Percentiles rank a stretch among this genome's conserved stretches.
phyloP scores from a whole-genome alignment of 805 yeast genomes.

The Candida hispaniensis region DNA sequence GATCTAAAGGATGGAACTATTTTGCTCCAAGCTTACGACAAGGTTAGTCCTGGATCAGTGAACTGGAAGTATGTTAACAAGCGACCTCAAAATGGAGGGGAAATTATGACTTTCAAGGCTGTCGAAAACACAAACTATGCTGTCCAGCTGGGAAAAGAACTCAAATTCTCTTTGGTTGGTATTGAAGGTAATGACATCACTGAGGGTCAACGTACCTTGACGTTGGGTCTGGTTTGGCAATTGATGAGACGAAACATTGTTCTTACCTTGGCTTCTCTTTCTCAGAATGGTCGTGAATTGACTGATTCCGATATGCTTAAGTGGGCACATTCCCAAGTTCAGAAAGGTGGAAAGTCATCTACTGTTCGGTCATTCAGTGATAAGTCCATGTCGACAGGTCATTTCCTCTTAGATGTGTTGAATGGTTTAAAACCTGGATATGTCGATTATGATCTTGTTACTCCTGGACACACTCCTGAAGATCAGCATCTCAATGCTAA shows the following conservation, averaged over 20 bases:
- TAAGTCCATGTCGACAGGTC: slow-evolving; percentile 60
- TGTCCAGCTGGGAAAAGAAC: slow-evolving; percentile 91
- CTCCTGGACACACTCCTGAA: slow-evolving; percentile 67
- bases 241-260: slow-evolving; percentile 93
- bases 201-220: slow-evolving; percentile 82
- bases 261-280: slow-evolving; percentile 63
- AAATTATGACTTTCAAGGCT: slow-evolving; percentile 83
- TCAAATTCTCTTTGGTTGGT: slow-evolving; percentile 88
- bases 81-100: slow-evolving; percentile 63
- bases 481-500: slow-evolving; percentile 90
- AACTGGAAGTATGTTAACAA: slow-evolving; percentile 71
- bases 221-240: slow-evolving; percentile 95
- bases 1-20: slow-evolving; percentile 89
- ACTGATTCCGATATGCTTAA: slow-evolving; percentile 76
- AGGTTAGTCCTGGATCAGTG: slow-evolving; percentile 89
- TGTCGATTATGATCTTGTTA: slow-evolving; percentile 88
- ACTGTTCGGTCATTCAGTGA: slow-evolving; percentile 80
- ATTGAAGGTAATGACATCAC: slow-evolving; percentile 96
- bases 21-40: slow-evolving; percentile 84
- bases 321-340: slow-evolving; percentile 86
- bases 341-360: slow-evolving; percentile 70
- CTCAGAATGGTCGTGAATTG: slow-evolving; percentile 63
- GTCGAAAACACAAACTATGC: slow-evolving; percentile 96
- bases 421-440: slow-evolving; percentile 95
- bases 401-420: slow-evolving; percentile 77